These are phyloP conservation scores for Coniferiporia sulphurascens DNA, from an alignment of 1,284 basidiomycete species.

Conservation along the genomic window DNA sequence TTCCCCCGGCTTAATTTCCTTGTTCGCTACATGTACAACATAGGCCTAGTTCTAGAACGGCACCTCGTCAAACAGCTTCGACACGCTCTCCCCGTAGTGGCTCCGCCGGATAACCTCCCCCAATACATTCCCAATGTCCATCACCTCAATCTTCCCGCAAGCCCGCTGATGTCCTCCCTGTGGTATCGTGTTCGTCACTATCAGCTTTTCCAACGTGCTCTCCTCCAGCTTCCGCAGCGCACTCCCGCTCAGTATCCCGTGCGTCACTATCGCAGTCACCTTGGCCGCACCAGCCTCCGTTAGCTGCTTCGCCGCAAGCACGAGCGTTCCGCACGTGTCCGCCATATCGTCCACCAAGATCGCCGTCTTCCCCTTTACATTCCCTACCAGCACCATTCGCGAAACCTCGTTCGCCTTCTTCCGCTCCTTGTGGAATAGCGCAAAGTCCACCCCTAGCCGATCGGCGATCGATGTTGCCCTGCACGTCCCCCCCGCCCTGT, in stretches of 20 bases:
- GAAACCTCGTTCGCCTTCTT: constrained; percentile 99
- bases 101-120: constrained; percentile 95
- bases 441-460: constrained; percentile 95
- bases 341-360: constrained; percentile 99
- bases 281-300: constrained; percentile 85
- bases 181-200: constrained; percentile 98
- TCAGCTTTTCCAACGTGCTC: constrained; percentile 88
- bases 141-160: constrained; percentile 90
- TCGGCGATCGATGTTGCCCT: constrained; percentile 98
- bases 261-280: constrained; percentile 94
- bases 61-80: constrained; percentile 80
- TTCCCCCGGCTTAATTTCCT: background rate
- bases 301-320: constrained; percentile 86
- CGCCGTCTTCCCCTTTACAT: constrained; percentile 89
- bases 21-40: background rate
- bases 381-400: constrained; percentile 96
- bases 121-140: constrained; percentile 93
- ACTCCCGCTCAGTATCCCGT: constrained; percentile 92
- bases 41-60: constrained; percentile 59
- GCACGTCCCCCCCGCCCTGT: constrained; percentile 14
- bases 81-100: constrained; percentile 81
- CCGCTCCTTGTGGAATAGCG: constrained; percentile 99
- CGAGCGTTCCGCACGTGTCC: constrained; percentile 97
- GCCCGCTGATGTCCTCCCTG: constrained; percentile 73
- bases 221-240: constrained; percentile 71